Conservation (phyloP, 1,284 basidiomycete species). For the Moesziomyces sp. region DNA sequence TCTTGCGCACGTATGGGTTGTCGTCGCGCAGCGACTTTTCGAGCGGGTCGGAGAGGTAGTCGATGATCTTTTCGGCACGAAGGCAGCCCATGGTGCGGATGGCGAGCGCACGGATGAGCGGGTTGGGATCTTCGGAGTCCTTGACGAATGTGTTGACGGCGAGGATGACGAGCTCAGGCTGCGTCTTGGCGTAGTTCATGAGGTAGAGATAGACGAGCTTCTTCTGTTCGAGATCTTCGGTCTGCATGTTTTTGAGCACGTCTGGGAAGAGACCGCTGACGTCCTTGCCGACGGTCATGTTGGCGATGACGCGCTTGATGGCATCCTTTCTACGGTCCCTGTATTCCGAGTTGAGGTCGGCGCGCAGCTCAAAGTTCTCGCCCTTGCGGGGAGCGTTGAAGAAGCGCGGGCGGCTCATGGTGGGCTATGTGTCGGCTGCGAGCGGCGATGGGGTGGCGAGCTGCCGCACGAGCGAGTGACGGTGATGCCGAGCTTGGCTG, state of each 20-base stretch:
- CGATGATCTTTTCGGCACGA: conserved; percentile 97
- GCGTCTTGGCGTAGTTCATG: conserved; percentile 98
- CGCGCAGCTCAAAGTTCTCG: conserved; percentile 64
- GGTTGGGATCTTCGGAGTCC: conserved; percentile 94
- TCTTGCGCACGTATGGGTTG: conserved; percentile 88
- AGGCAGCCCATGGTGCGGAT: conserved; percentile 98
- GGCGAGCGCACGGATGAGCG: conserved; percentile 92
- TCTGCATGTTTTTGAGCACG: conserved; percentile 98
- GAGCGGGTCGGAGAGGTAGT: conserved; percentile 93
- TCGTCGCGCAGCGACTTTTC: conserved; percentile 91
- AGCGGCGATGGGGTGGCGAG: conserved; percentile 1
- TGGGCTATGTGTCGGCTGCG: conserved; percentile 3
- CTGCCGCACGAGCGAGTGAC: not conserved
- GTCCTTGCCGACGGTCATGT: conserved; percentile 96
- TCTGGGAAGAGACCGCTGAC: conserved; percentile 91
- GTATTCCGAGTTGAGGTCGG: conserved; percentile 87
- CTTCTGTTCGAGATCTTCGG: conserved; percentile 92
- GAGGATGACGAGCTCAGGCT: conserved; percentile 95
- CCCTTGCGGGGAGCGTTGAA: conserved; percentile 68
- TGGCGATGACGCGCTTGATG: conserved; percentile 84
- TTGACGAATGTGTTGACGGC: conserved; percentile 98
- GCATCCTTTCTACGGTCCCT: conserved; percentile 96
- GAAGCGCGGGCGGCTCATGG: conserved; percentile 66
- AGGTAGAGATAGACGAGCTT: conserved; percentile 98
- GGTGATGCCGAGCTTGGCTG: not conserved